phyloP scores from a whole-genome alignment of 1,284 basidiomycete genomes.

The Gomphus sp. region DNA sequence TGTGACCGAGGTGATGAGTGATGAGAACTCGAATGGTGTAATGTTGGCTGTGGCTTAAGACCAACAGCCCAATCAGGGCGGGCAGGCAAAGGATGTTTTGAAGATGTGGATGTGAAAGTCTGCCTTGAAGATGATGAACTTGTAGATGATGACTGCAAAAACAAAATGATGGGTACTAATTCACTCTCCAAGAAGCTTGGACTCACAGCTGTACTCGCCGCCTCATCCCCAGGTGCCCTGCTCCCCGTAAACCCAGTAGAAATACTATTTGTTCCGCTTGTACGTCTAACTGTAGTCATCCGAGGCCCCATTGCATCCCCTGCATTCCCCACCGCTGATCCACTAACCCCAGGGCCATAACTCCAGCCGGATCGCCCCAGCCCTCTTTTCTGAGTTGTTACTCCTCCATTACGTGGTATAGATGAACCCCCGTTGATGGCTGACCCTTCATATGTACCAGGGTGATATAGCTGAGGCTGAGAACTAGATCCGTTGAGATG shows the following conservation, averaged over 20 bases:
- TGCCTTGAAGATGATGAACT: constrained; percentile 69
- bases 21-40: constrained; percentile 29
- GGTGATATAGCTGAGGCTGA: not conserved
- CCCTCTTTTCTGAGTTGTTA: constrained; percentile 17
- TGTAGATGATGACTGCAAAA: constrained; percentile 51
- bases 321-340: constrained; percentile 26
- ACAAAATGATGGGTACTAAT: not conserved
- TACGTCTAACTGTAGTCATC: constrained; percentile 41
- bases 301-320: constrained; percentile 51
- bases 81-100: constrained; percentile 68
- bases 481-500: not conserved
- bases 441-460: not conserved
- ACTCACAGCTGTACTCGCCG: constrained; percentile 64
- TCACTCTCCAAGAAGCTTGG: not conserved
- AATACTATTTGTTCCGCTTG: constrained; percentile 32
- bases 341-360: constrained; percentile 52
- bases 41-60: constrained; percentile 57
- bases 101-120: constrained; percentile 65
- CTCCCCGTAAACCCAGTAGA: constrained; percentile 35
- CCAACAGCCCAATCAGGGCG: constrained; percentile 82
- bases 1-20: constrained; percentile 19
- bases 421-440: not conserved
- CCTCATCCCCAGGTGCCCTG: constrained; percentile 63
- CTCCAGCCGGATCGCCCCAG: constrained; percentile 50
- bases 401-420: constrained; percentile 13